phyloP scores from a whole-genome alignment of 441 rosid genomes.

The Bocquillonia castaneifolia region DNA sequence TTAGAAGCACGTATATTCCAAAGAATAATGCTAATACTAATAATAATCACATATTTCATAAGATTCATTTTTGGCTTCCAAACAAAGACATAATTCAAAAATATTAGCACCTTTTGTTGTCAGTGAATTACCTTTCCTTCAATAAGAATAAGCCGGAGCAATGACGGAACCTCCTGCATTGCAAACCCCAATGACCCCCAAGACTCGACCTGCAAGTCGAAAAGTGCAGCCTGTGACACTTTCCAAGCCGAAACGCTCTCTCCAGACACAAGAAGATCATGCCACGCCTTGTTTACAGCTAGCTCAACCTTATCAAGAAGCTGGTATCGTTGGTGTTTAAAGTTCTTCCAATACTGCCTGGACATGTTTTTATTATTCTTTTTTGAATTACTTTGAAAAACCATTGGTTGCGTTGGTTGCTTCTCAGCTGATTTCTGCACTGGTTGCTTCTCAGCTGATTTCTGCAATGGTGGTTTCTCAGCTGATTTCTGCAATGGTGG shows the following conservation, averaged over 20 bases:
- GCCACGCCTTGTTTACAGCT: constrained; percentile 49
- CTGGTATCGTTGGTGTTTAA: constrained; percentile 17
- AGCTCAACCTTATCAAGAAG: constrained; percentile 37
- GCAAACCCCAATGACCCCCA: constrained; percentile 71
- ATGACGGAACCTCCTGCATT: constrained; percentile 71
- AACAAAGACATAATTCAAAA: background rate
- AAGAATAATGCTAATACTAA: too few relatives aligned
- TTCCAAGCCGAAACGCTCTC: constrained; percentile 64
- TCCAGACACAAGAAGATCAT: constrained; percentile 37
- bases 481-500: background rate
- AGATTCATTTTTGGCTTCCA: too few relatives aligned
- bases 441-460: background rate
- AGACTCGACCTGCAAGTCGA: constrained; percentile 49
- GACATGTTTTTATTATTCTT: background rate
- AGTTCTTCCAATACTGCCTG: background rate
- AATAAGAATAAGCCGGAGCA: constrained; percentile 49
- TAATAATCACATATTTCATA: too few relatives aligned
- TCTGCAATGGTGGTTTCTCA: background rate
- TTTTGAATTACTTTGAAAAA: background rate
- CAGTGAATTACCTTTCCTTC: constrained; percentile 84
- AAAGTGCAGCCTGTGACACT: constrained; percentile 47
- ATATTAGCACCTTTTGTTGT: background rate
- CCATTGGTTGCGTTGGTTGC: background rate
- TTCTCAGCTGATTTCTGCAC: background rate
- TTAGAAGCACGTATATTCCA: too few relatives aligned